Evolutionary conservation across 208 protist species (phyloP).

Genomic region (Leishmania turanica): DNA sequence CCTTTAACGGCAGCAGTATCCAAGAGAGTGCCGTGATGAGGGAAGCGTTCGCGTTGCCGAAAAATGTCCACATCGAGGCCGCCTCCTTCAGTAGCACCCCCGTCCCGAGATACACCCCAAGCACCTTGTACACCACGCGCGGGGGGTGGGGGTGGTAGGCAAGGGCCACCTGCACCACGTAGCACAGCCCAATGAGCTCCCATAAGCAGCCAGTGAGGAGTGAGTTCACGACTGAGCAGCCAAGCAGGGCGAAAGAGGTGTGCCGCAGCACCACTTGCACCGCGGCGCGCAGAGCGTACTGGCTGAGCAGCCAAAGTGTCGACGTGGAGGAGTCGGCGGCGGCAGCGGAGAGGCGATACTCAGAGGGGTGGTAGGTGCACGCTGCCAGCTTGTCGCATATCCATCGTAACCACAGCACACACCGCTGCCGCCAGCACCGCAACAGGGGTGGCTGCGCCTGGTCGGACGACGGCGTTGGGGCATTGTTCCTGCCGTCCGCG

Average conservation of each 20-base stretch:
- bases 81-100: conserved; percentile 50
- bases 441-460: background rate
- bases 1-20: conserved; percentile 16
- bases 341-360: conserved; percentile 15
- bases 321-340: conserved; percentile 4
- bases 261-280: conserved; percentile 40
- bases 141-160: conserved; percentile 54
- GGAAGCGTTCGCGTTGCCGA: conserved; percentile 1
- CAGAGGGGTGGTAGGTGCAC: conserved; percentile 50
- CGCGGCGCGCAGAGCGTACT: conserved; percentile 22
- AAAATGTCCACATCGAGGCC: conserved; percentile 12
- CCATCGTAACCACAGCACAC: conserved; percentile 9
- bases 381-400: conserved; percentile 32
- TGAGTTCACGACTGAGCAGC: conserved; percentile 35
- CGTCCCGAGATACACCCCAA: conserved; percentile 35
- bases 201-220: conserved; percentile 52
- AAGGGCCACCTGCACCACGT: conserved; percentile 49
- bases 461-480: background rate
- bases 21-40: conserved; percentile 5
- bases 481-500: background rate
- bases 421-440: conserved; percentile 17
- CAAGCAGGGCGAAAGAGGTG: conserved; percentile 38
- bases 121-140: conserved; percentile 31
- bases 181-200: conserved; percentile 47
- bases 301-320: conserved; percentile 20